These are phyloP conservation scores for Poterioochromonas sp. DNA, from an alignment of 352 stramenopile species.

Conservation along the genomic window DNA sequence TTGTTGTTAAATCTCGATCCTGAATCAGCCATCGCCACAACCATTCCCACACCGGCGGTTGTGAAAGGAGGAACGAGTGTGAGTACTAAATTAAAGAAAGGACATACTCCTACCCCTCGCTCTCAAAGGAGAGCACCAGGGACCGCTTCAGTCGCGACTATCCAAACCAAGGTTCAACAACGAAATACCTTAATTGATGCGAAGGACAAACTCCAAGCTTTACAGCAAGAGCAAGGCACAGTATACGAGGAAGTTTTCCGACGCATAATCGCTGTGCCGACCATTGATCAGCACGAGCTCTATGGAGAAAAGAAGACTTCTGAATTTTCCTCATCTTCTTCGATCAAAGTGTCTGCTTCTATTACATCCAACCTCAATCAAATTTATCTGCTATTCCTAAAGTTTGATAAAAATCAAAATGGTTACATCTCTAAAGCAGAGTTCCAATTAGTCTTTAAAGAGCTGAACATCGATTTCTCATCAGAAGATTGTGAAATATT, in stretches of 20 bases:
- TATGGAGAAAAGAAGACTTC: neutral
- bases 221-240: neutral
- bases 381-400: slow-evolving; percentile 29
- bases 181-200: neutral
- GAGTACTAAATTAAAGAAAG: too few relatives aligned
- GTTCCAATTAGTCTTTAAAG: slow-evolving; percentile 17
- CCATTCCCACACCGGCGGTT: too few relatives aligned
- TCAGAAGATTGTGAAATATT: slow-evolving; percentile 21
- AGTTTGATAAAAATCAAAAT: slow-evolving; percentile 36
- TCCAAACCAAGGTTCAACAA: neutral
- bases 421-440: slow-evolving; percentile 32
- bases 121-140: too few relatives aligned
- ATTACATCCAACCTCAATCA: neutral
- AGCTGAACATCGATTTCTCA: slow-evolving; percentile 28
- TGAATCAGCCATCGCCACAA: too few relatives aligned
- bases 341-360: neutral
- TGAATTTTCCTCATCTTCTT: neutral
- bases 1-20: too few relatives aligned
- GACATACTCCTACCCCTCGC: too few relatives aligned
- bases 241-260: slow-evolving; percentile 7
- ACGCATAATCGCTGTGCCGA: neutral
- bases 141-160: too few relatives aligned
- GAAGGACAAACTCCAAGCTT: neutral
- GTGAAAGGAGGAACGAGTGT: too few relatives aligned
- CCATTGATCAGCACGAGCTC: neutral